Base-by-base conservation (phyloP, 345 rosid species). In the Melastoma malabathricum region DNA sequence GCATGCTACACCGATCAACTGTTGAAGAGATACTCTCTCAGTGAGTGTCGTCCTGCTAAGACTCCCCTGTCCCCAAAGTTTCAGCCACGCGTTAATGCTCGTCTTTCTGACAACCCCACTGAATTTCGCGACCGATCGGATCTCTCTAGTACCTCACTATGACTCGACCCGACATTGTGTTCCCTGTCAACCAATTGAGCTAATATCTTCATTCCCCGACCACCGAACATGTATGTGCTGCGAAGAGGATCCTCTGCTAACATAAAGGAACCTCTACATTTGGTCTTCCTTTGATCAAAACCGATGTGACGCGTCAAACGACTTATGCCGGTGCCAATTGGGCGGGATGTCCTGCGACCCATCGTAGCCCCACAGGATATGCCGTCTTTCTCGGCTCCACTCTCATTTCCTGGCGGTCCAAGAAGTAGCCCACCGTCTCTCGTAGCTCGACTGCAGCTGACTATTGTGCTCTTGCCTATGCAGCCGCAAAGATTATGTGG, bases 331-430 rank as follows among this genome's bases (percentile, higher is more conserved):
- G 19, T 39, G 56, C 3, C 0, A 2, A 52, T 9, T 52, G 23
- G 17, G 46, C 15, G 2, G 1, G 46, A n/a, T n/a, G 46, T n/a
- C 2, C 12, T 34, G 2, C 34, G 6, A 12, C 34, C 0, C 10
- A 0, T 2, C 23, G 34, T 13, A 44, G 15, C 6, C 20, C 5
- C 0, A 18, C 20, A 0, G 25, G 43, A 13, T 25, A 44, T 10
- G 59, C 22, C 46, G 18, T 25, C n/a, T 55, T 12, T 44, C 39
- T 55, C 9, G 59, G 59, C 15, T 39, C 10, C 2, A 25, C 44
- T 10, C 13, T 46, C 6, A 43, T 55, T 41, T 55, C 25, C 7
- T 55, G 22, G 59, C 10, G 59, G 3, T 44, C 50, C 9, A 19
- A 6, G 8, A 55, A 55, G 23, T 6, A 55, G 25, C 2, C 12